A percentile compares a stretch with the other conserved stretches of the same genome.
These are phyloP conservation scores for Soucietia sequanensis DNA, from an alignment of 805 yeast species.

Conservation along the genomic window DNA sequence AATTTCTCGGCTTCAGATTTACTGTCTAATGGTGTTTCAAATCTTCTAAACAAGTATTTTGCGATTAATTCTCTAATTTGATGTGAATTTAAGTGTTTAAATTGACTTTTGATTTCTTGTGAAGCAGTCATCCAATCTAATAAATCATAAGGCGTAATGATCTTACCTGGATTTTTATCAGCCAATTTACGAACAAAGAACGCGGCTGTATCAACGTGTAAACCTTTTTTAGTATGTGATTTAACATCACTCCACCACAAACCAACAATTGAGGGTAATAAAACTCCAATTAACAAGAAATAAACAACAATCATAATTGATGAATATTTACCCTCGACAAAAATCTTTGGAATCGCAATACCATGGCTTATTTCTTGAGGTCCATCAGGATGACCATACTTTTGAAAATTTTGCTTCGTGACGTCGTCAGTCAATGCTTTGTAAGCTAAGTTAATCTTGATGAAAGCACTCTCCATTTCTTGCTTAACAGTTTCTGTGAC, in stretches of 20 bases:
- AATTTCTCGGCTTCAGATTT: conserved; percentile 42
- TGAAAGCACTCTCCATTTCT: conserved; percentile 71
- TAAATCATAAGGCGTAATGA: conserved; percentile 57
- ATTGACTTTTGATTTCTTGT: conserved; percentile 54
- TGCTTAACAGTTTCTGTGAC: conserved; percentile 54
- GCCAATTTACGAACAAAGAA: conserved; percentile 67
- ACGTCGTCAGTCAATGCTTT: conserved; percentile 91
- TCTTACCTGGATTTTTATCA: conserved; percentile 70
- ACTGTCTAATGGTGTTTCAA: conserved; percentile 11
- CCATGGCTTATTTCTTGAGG: conserved; percentile 90
- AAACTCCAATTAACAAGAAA: conserved; percentile 68
- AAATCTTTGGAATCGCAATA: conserved; percentile 89
- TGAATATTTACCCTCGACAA: conserved; percentile 80
- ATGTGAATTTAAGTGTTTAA: conserved; percentile 41
- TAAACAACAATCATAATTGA: conserved; percentile 62
- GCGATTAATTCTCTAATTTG: conserved; percentile 52
- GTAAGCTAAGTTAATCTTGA: conserved; percentile 85
- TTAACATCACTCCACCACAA: conserved; percentile 89
- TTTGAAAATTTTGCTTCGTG: conserved; percentile 74
- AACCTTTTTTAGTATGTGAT: conserved; percentile 75
- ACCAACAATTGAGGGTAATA: conserved; percentile 79
- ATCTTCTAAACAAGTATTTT: conserved; percentile 58
- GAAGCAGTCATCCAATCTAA: conserved; percentile 61
- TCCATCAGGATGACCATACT: conserved; percentile 98
- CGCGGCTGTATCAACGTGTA: conserved; percentile 83